phyloP scores from a whole-genome alignment of 176 grass and related monocot species.

The Oryza glaberrima region DNA sequence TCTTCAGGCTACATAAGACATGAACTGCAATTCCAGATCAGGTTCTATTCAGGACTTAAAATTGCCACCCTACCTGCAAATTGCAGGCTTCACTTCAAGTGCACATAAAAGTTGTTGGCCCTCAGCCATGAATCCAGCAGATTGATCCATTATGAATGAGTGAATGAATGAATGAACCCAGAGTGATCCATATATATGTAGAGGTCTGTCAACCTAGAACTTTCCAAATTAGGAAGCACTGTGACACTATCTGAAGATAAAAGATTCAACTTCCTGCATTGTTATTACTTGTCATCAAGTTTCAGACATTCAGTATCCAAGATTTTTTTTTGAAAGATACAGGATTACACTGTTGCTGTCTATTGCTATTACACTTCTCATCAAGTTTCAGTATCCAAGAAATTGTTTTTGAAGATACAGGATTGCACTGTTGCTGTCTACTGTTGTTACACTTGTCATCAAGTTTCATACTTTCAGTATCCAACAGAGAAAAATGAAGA shows the following conservation, averaged over 20 bases:
- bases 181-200: not conserved
- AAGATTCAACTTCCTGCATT: not conserved
- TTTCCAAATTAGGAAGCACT: not conserved
- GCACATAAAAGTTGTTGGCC: not conserved
- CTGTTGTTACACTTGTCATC: too few species aligned
- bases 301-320: too few species aligned
- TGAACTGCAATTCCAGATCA: not conserved
- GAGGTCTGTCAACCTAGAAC: not conserved
- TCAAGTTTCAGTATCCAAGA: too few species aligned
- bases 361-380: too few species aligned
- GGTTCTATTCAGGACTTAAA: not conserved
- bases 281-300: too few species aligned
- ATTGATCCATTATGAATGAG: not conserved
- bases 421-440: too few species aligned
- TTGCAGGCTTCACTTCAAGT: not conserved
- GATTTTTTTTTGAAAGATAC: too few species aligned
- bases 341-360: too few species aligned
- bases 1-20: not conserved
- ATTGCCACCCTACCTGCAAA: not conserved
- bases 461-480: not conserved
- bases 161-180: not conserved
- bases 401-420: too few species aligned
- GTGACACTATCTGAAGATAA: not conserved
- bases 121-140: slow-evolving; percentile 8
- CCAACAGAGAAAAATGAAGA: not conserved